These are phyloP conservation scores for Citrullus colocynthis DNA, from an alignment of 306 rosid species.

Conservation along the genomic window DNA sequence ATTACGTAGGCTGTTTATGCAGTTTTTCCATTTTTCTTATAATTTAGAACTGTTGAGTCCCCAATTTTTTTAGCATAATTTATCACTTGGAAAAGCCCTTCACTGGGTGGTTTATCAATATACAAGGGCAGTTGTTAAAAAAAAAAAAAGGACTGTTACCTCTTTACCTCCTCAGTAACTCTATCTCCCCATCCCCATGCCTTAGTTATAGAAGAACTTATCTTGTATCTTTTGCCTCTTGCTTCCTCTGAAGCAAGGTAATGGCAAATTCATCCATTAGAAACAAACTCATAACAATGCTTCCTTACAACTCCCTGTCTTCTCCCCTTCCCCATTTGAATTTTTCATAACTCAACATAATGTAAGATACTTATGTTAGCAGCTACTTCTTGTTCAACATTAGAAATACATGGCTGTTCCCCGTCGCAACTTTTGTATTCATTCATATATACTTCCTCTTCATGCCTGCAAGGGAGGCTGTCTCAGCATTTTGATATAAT, in stretches of 20 bases:
- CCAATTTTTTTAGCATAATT: conserved; percentile 19
- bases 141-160: neutral
- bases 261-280: neutral
- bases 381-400: neutral
- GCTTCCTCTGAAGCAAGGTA: neutral
- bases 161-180: neutral
- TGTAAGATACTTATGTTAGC: neutral
- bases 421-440: neutral
- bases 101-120: neutral
- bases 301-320: neutral
- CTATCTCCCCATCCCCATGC: neutral
- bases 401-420: neutral
- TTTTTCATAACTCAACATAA: neutral
- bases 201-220: neutral
- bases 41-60: conserved; percentile 1
- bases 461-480: neutral
- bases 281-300: neutral
- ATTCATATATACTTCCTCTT: neutral
- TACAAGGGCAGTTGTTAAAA: conserved; percentile 1
- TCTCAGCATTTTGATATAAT: neutral
- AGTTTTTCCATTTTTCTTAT: conserved; percentile 14
- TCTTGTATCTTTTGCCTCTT: neutral
- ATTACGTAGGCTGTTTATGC: conserved; percentile 39
- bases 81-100: conserved; percentile 22
- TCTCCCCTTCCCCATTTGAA: neutral